Base-by-base conservation (phyloP, 2,329 filamentous ascomycete genomes). In the Exophiala sideris region DNA sequence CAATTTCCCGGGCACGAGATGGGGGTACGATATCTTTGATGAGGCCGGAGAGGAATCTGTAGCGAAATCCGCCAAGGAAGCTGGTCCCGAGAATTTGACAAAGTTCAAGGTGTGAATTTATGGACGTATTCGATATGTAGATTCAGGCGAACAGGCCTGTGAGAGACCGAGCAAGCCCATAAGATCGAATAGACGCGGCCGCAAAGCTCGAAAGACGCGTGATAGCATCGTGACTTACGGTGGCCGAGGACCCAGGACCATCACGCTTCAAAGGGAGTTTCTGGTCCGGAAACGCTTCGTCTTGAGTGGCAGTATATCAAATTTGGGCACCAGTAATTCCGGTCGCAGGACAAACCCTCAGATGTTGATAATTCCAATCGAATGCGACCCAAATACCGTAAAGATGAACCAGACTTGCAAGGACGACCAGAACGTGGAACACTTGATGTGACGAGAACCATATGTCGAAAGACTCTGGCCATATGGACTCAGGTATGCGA, bases 391-490 rank as follows among this genome's bases (percentile, higher is more conserved):
- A 55, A 39, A 73, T 62, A 1, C 68, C 73, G 40, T 69, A 60
- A 38, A 76, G 57, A 64, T 79, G 72, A 10, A 72, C 63, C 24
- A 67, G 58, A 21, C 71, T 70, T 5, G 71, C 73, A 4, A 76
- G 32, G 0, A 76, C 74, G 8, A 71, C 69, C 2, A 70, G 62
- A 3, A 69, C 35, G 52, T 71, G 69, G 58, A 67, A 71, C 12
- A 70, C 57, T 3, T 65, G 66, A 52, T 71, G 69, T 5, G 67
- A 71, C 11, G 63, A 62, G 12, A 66, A 65, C 60, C 65, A 70
- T 32, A 71, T 64, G 47, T 70, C 68, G 50, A 71, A 71, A 12
- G 50, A 56, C 2, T 66, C 68, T 1, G 70, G 69, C 46, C 52
- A 66, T 20, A 64, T 55, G 2, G 61, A 64, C 46, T 65, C 63